These are phyloP conservation scores for Fusarium tanahbumbuense DNA, from an alignment of 2,329 filamentous ascomycete genomes.

Conservation along the genomic window DNA sequence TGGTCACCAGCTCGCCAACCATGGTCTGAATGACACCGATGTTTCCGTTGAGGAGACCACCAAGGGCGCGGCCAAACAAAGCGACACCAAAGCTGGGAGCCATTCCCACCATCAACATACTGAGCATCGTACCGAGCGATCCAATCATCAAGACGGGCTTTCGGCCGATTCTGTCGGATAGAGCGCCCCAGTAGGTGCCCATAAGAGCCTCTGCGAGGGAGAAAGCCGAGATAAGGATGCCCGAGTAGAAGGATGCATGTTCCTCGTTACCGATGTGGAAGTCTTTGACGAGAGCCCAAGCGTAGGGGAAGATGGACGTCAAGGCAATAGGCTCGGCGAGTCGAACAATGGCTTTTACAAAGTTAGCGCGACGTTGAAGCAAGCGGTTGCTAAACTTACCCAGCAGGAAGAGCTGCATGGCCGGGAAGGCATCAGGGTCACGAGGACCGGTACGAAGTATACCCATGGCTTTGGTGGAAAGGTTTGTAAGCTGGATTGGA, in stretches of 20 bases:
- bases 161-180: slow-evolving; percentile 84
- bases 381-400: slow-evolving; percentile 65
- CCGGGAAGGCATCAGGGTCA: slow-evolving; percentile 81
- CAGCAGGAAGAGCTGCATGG: slow-evolving; percentile 83
- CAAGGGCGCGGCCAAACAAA: slow-evolving; percentile 78
- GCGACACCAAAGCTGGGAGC: slow-evolving; percentile 87
- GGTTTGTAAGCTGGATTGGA: not conserved
- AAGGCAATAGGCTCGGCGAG: slow-evolving; percentile 93
- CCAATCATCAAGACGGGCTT: slow-evolving; percentile 88
- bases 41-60: slow-evolving; percentile 89
- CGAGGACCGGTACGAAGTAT: slow-evolving; percentile 63
- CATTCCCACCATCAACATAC: slow-evolving; percentile 85
- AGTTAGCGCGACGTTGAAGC: slow-evolving; percentile 63
- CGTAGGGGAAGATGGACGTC: slow-evolving; percentile 93
- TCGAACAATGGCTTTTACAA: slow-evolving; percentile 82
- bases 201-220: slow-evolving; percentile 84
- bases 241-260: slow-evolving; percentile 89
- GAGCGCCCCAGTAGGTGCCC: slow-evolving; percentile 87
- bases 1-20: slow-evolving; percentile 87
- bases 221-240: slow-evolving; percentile 87
- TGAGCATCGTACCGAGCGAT: slow-evolving; percentile 83
- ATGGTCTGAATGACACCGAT: slow-evolving; percentile 93
- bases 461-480: slow-evolving; percentile 59
- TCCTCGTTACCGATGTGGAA: slow-evolving; percentile 77
- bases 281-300: slow-evolving; percentile 83